Evolutionary conservation across 148 eudicot genomes (phyloP).

Genomic region (Vaccinium corymbosum): DNA sequence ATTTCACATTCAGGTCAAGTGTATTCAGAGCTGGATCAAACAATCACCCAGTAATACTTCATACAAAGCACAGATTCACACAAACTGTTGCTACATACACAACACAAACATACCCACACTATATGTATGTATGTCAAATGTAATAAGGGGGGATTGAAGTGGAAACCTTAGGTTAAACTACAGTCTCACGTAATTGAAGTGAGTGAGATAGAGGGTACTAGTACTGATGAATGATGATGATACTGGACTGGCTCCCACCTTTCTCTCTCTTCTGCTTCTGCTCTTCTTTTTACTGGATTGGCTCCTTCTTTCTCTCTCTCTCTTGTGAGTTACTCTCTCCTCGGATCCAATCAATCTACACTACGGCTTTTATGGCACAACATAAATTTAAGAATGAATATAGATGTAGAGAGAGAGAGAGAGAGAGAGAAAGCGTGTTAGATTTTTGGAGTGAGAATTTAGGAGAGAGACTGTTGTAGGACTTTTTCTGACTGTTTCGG

Average conservation of each 20-base stretch:
- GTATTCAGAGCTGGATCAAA: neutral
- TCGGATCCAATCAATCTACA: slow-evolving; percentile 19
- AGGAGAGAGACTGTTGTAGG: neutral
- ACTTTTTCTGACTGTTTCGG: neutral
- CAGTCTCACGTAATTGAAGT: slow-evolving; percentile 17
- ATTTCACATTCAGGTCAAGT: slow-evolving; percentile 7
- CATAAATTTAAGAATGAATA: neutral
- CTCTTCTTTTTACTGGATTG: slow-evolving; percentile 11
- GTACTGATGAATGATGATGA: neutral
- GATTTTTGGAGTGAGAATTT: slow-evolving; percentile 10
- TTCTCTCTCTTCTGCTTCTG: slow-evolving; percentile 2
- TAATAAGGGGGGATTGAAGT: slow-evolving; percentile 2
- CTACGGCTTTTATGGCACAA: slow-evolving; percentile 4
- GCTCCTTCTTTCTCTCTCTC: neutral
- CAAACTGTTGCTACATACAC: neutral
- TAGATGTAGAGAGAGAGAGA: neutral
- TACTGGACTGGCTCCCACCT: neutral
- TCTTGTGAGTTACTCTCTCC: slow-evolving; percentile 1
- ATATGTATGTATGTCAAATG: neutral
- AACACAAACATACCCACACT: neutral
- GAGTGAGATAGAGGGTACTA: neutral
- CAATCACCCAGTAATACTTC: neutral
- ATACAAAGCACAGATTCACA: neutral
- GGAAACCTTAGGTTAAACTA: slow-evolving; percentile 11
- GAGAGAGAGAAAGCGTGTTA: neutral